Evolutionary conservation across 805 yeast genomes (phyloP).

Genomic region (Pichia phayaonensis): DNA sequence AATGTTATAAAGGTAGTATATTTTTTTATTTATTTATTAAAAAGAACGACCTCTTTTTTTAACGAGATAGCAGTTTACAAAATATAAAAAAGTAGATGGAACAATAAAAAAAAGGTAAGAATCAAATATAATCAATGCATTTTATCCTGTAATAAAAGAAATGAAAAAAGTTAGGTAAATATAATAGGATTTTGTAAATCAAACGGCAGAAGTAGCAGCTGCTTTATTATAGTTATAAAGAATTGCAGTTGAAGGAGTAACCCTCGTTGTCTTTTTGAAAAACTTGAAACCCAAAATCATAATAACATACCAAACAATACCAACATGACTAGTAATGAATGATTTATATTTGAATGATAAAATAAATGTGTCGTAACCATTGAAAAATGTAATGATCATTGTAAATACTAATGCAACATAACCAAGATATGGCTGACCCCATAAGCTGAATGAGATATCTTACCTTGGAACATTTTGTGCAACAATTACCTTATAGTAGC

Average conservation of each 20-base stretch:
- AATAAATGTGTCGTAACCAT: slow-evolving; percentile 17
- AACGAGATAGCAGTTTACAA: no score
- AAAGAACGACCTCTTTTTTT: no score
- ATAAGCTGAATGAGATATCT: slow-evolving; percentile 15
- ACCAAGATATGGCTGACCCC: slow-evolving; percentile 16
- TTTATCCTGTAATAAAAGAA: no score
- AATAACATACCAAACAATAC: slow-evolving; percentile 4
- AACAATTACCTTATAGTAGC: slow-evolving; percentile 10
- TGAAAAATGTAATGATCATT: slow-evolving; percentile 13
- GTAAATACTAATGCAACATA: slow-evolving; percentile 11
- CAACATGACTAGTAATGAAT: slow-evolving; percentile 16
- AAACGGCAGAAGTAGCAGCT: no score
- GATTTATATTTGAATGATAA: slow-evolving; percentile 9
- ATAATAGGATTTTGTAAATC: no score
- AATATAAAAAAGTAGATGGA: no score
- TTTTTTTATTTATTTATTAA: no score
- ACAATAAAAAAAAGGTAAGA: no score
- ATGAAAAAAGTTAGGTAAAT: no score
- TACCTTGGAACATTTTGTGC: slow-evolving; percentile 14
- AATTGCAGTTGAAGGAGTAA: slow-evolving; percentile 1
- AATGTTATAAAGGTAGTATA: no score
- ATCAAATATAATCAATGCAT: no score
- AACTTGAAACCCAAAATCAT: slow-evolving; percentile 6
- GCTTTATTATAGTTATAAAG: no score
- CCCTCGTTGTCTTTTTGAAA: slow-evolving; percentile 3